Evolutionary conservation across 192 early-diverging fungal species (phyloP).

Genomic region (Chytriomyces hyalinus): DNA sequence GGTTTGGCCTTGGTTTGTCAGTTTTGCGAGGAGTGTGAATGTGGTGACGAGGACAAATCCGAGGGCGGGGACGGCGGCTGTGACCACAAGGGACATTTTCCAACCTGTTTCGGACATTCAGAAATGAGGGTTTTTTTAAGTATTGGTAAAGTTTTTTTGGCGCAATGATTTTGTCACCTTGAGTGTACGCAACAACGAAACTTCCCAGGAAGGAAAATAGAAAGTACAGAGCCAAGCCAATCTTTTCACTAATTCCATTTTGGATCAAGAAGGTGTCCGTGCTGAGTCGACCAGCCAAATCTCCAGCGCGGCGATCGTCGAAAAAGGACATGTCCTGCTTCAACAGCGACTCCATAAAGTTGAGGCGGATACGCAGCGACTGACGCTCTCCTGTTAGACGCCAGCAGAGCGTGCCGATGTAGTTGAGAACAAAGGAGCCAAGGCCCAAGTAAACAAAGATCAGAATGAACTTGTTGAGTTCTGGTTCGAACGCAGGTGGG

Average conservation of each 20-base stretch:
- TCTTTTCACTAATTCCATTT: slow-evolving; percentile 57
- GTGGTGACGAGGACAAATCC: slow-evolving; percentile 50
- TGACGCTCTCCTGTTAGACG: slow-evolving; percentile 37
- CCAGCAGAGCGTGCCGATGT: slow-evolving; percentile 36
- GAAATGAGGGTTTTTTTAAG: neutral
- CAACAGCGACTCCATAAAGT: slow-evolving; percentile 39
- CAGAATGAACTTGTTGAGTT: slow-evolving; percentile 20
- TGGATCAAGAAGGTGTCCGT: slow-evolving; percentile 52
- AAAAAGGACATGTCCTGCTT: slow-evolving; percentile 46
- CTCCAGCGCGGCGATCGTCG: slow-evolving; percentile 47
- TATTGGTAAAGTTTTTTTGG: neutral
- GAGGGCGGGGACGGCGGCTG: slow-evolving; percentile 73
- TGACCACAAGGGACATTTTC: slow-evolving; percentile 77
- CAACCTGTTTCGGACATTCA: slow-evolving; percentile 55
- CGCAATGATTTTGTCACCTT: neutral
- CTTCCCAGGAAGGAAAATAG: slow-evolving; percentile 34
- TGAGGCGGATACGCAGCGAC: slow-evolving; percentile 36
- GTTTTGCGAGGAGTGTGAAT: slow-evolving; percentile 23
- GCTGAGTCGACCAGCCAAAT: slow-evolving; percentile 48
- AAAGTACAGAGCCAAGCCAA: slow-evolving; percentile 49
- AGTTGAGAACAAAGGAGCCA: slow-evolving; percentile 38
- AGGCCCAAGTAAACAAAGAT: slow-evolving; percentile 33
- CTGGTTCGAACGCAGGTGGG: slow-evolving; percentile 6
- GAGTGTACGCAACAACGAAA: slow-evolving; percentile 32
- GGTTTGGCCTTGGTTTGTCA: slow-evolving; percentile 57